Base-by-base conservation (phyloP, 2,329 filamentous ascomycete species). In the Ophiostoma sp. region DNA sequence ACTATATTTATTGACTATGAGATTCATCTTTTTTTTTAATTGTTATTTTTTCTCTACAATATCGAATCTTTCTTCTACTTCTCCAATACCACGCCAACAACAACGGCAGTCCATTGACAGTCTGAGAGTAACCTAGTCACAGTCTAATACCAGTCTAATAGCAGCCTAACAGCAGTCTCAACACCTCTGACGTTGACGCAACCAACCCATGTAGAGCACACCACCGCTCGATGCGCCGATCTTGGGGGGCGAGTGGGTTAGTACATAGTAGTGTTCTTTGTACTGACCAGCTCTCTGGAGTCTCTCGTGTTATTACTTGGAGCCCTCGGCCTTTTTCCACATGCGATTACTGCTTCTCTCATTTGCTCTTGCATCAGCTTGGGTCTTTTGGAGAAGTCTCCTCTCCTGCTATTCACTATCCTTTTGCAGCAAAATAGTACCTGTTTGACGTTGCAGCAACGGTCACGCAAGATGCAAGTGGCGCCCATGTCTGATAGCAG, bases 171-270 rank as follows among this genome's bases (percentile, higher is more conserved):
- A 57, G 10, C 17, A 48, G 23, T 57, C 23, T 57, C 27, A 27
- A 57, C 52, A 57, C 1, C 23, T 15, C 10, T 57, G 52, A 33
- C 11, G 57, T 44, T 71, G 67, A 67, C 69, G 69, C 44, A 31
- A 71, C n/a, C 48, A 33, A 64, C 48, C 67, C 27, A 57, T 57
- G 35, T 36, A 52, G 62, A 71, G 70, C 70, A 71, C 70, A 68
- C 44, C 70, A 71, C 64, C 69, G 65, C 39, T 20, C 57, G 23
- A 52, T 27, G 11, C 20, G 36, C 15, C 65, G 62, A 68, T 68
- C 35, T 39, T 54, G 17, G 15, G 23, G 23, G n/a, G 27, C 1
- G 17, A 33, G 57, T 62, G 23, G 57, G 13, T 31, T 31, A 31
- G 27, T 31, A 31, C 27, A 31, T 31, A 31, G 27, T 31, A 31